These are phyloP conservation scores for Yamadazyma buinensis DNA, from an alignment of 1,139 yeast genomes.

Conservation along the genomic window DNA sequence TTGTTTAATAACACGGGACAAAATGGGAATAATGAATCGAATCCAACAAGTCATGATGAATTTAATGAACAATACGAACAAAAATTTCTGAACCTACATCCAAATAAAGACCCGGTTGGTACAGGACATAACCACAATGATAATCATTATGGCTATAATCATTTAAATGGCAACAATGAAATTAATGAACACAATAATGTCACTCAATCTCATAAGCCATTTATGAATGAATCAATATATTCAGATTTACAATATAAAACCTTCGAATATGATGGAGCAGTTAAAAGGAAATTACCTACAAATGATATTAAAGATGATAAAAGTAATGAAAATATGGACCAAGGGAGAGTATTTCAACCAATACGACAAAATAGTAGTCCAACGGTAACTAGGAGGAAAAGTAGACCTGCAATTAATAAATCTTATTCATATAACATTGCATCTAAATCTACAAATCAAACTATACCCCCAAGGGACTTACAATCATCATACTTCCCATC, in stretches of 20 bases:
- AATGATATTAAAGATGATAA: neutral
- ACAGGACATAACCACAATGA: no score
- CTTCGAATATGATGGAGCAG: neutral
- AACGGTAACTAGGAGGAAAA: constrained; percentile 9
- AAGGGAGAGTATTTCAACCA: constrained; percentile 12
- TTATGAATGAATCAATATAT: neutral
- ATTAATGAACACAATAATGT: no score
- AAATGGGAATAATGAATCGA: no score
- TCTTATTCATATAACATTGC: constrained; percentile 12
- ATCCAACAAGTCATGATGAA: no score
- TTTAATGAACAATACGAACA: no score
- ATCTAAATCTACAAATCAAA: neutral
- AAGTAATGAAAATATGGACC: constrained; percentile 4
- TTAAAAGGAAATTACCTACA: constrained; percentile 3
- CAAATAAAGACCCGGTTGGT: no score
- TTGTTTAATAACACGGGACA: neutral
- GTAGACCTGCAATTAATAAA: constrained; percentile 12
- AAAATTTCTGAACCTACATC: no score
- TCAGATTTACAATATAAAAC: neutral
- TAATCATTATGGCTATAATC: no score
- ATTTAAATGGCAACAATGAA: no score
- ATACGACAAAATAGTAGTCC: constrained; percentile 15
- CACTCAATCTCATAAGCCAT: no score
- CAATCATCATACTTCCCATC: neutral
- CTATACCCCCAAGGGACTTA: neutral